phyloP scores from a whole-genome alignment of 768 basidiomycete species.

The Cytidiella melzeri region DNA sequence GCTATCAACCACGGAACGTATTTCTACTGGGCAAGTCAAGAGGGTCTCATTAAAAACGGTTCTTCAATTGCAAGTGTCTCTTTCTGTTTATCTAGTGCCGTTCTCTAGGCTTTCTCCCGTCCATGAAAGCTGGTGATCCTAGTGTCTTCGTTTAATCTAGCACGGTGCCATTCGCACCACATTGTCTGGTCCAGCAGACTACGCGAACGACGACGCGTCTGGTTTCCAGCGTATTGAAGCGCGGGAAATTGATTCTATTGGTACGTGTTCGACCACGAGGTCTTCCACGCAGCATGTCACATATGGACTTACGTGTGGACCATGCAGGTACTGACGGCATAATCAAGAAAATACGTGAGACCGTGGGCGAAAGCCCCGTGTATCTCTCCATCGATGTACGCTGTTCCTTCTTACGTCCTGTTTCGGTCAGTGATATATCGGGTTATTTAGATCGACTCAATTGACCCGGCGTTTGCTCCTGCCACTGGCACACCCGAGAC shows the following conservation, averaged over 20 bases:
- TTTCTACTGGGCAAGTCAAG: constrained; percentile 84
- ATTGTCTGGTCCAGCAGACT: constrained; percentile 70
- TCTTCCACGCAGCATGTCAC: not conserved
- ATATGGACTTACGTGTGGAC: not conserved
- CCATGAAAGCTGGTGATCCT: constrained; percentile 56
- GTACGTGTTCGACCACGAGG: constrained; percentile 29
- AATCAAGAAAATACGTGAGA: constrained; percentile 71
- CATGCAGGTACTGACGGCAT: constrained; percentile 63
- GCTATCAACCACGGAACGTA: constrained; percentile 86
- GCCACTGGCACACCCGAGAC: constrained; percentile 84
- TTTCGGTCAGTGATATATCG: too few species aligned
- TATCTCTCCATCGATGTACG: constrained; percentile 76
- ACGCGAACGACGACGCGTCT: constrained; percentile 67
- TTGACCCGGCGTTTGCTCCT: constrained; percentile 78
- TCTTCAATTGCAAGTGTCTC: constrained; percentile 75
- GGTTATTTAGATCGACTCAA: constrained; percentile 63
- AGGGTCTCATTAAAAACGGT: constrained; percentile 74
- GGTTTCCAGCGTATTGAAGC: constrained; percentile 84
- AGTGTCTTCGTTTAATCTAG: constrained; percentile 52
- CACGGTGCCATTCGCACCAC: constrained; percentile 86
- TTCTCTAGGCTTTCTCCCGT: constrained; percentile 6
- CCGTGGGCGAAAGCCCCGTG: constrained; percentile 68
- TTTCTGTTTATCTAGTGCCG: constrained; percentile 17
- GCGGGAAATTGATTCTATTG: constrained; percentile 78
- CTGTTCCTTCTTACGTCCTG: too few species aligned